phyloP scores from a whole-genome alignment of 2,329 filamentous ascomycete species.

The Elsinoe batatas region DNA sequence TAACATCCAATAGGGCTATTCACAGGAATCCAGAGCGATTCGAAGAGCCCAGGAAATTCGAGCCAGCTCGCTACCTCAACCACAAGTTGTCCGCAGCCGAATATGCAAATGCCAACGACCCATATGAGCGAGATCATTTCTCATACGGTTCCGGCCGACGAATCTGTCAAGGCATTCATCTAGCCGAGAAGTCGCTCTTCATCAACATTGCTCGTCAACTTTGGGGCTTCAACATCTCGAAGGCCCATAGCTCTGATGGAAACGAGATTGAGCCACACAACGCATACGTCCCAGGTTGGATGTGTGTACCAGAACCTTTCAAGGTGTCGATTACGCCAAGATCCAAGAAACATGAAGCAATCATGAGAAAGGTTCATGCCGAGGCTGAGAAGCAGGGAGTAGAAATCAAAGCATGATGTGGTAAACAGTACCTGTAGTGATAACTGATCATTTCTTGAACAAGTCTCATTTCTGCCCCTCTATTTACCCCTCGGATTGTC shows the following conservation, averaged over 20 bases:
- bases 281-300: conserved; percentile 19
- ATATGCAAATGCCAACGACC: conserved; percentile 25
- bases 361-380: background rate
- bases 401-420: background rate
- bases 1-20: conserved; percentile 17
- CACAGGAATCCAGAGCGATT: conserved; percentile 25
- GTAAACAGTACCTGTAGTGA: background rate
- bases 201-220: conserved; percentile 28
- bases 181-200: conserved; percentile 29
- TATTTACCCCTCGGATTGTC: background rate
- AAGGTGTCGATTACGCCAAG: conserved; percentile 25
- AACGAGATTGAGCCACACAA: conserved; percentile 20
- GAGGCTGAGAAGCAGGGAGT: background rate
- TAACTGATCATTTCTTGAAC: too few species aligned
- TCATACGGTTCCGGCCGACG: conserved; percentile 28
- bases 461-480: too few species aligned
- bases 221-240: conserved; percentile 27
- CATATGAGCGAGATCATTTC: conserved; percentile 28
- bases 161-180: conserved; percentile 29
- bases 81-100: conserved; percentile 24
- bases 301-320: conserved; percentile 26
- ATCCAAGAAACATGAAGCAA: conserved; percentile 6
- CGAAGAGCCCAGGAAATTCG: conserved; percentile 24
- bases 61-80: conserved; percentile 18
- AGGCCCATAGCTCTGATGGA: conserved; percentile 23